Evolutionary conservation across 495 filamentous ascomycete species (phyloP), one percentile per base, ranked within the genome.

Genomic region (Neurospora sp.): DNA sequence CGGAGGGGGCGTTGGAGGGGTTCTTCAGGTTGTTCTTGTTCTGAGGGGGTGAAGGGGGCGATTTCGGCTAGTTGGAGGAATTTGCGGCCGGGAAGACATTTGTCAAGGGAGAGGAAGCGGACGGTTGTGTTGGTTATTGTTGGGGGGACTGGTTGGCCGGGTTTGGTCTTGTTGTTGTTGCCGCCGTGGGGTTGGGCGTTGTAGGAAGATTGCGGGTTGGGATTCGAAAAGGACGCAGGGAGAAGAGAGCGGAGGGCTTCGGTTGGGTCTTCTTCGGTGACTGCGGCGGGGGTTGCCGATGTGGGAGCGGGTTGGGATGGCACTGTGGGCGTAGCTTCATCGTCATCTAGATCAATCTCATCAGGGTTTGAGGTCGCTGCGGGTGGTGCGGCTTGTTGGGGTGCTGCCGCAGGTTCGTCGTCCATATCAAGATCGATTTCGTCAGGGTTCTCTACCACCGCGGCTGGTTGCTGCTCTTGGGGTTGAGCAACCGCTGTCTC

Each of bases 21-120:
- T 31, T 31, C 27, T 31, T 31, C 27, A 31, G 27, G 27, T 31
- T 31, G 27, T 69, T 70, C 11, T 39, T 22, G 61, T 9, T 38
- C 53, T 68, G 48, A 71, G 53, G n/a, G 68, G 12, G 79, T 70
- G 5, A 82, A 73, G 1, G 91, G 84, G 0, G 77, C 40, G 39
- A 96, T 82, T 18, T 89, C 85, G 20, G 91, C 79, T 5, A 98
- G 82, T 73, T 97, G 92, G 48, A 98, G 86, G 78, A 94, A 98
- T n/a, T 93, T 86, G 20, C 90, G 88, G 9, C 88, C 83, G 0
- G 91, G 90, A 41, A 94, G 85, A 74, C 91, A 93, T 78, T 99
- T 99, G 82, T 97, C 94, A 9, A 99, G 83, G 2, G 96, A 92
- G 7, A 99, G 86, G 81, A 99, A 99, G 38, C 88, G 83, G 3